These are phyloP conservation scores for Populus deltoides DNA, from an alignment of 345 rosid genomes.

Conservation along the genomic window DNA sequence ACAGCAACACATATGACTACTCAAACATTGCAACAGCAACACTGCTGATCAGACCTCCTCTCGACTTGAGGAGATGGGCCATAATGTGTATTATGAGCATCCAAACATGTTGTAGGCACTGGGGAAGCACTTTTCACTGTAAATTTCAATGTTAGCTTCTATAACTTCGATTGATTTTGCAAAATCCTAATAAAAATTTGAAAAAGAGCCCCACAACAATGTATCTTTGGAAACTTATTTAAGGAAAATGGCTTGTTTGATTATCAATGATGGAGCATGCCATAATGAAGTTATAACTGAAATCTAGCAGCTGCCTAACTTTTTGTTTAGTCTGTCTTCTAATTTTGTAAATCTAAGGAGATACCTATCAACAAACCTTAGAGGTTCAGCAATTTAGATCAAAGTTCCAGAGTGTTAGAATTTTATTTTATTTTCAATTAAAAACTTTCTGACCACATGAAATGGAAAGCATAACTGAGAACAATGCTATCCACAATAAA, in stretches of 20 bases:
- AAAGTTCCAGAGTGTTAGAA: not conserved
- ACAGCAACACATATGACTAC: too few species aligned
- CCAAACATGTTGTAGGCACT: not conserved
- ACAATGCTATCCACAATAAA: not conserved
- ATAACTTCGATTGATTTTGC: not conserved
- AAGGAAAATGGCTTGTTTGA: not conserved
- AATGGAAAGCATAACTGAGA: not conserved
- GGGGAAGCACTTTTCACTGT: not conserved
- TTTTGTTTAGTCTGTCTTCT: not conserved
- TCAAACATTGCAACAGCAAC: not conserved
- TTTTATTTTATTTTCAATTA: not conserved
- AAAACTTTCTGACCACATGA: not conserved
- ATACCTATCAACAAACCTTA: not conserved
- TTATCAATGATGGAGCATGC: not conserved
- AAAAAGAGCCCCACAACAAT: not conserved
- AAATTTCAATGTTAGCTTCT: not conserved
- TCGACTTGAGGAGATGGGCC: not conserved
- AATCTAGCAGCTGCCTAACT: not conserved
- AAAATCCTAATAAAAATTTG: not conserved
- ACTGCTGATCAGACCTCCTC: not conserved
- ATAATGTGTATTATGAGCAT: not conserved
- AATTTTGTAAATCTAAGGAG: not conserved
- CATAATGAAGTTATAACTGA: not conserved
- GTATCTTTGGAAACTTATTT: not conserved
- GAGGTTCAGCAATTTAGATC: not conserved